Conservation (phyloP, 2,329 filamentous ascomycete species). For the Akanthomyces uredinophilus region DNA sequence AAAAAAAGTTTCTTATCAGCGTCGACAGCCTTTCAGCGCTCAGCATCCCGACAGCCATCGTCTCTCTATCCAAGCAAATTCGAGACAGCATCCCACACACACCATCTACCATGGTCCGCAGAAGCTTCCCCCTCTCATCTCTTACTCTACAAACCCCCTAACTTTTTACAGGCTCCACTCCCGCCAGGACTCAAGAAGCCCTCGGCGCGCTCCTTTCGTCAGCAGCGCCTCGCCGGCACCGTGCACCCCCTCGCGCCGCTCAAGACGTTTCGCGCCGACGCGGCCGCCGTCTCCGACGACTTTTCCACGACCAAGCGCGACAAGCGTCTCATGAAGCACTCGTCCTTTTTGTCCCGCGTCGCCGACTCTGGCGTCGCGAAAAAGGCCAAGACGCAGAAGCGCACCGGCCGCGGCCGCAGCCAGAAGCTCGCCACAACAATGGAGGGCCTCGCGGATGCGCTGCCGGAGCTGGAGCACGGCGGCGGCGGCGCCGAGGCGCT, state of each 20-base stretch:
- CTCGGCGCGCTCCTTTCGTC: constrained; percentile 52
- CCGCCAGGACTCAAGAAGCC: constrained; percentile 45
- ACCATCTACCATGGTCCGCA: neutral
- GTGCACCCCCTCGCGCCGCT: constrained; percentile 46
- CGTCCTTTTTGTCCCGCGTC: constrained; percentile 71
- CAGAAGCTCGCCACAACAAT: constrained; percentile 77
- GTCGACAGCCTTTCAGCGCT: neutral
- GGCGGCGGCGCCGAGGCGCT: constrained; percentile 41
- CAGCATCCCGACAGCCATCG: neutral
- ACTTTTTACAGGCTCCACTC: constrained; percentile 22
- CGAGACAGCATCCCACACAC: too few relatives aligned
- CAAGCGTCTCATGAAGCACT: constrained; percentile 78
- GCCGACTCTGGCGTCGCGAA: constrained; percentile 42
- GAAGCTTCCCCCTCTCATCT: fast-evolving
- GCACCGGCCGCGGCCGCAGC: constrained; percentile 48
- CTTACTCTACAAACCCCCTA: neutral
- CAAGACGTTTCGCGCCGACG: constrained; percentile 47
- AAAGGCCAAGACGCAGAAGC: constrained; percentile 20
- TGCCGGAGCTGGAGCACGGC: constrained; percentile 57
- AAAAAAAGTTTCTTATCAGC: constrained; percentile 14
- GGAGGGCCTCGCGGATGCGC: constrained; percentile 70
- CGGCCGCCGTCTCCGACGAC: constrained; percentile 43
- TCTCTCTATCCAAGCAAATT: too few relatives aligned
- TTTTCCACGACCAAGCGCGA: constrained; percentile 75
- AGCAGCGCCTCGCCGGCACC: constrained; percentile 44